These are phyloP conservation scores for Boletus reticulatus DNA, from an alignment of 768 basidiomycete genomes.

Conservation along the genomic window DNA sequence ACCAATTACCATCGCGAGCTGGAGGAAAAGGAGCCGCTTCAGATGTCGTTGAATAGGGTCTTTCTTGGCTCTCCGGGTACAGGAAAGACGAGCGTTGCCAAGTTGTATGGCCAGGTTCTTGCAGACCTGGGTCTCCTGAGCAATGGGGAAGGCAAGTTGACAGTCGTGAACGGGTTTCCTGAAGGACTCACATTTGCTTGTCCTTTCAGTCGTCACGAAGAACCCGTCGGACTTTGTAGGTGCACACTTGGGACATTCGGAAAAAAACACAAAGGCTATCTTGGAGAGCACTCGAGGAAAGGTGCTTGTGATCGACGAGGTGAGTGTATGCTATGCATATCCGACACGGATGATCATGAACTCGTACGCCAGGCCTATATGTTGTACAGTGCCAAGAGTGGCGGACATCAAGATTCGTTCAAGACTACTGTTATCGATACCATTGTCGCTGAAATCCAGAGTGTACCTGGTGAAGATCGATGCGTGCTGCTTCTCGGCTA, in stretches of 20 bases:
- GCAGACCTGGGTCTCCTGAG: conserved; percentile 62
- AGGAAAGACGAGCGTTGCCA: conserved; percentile 70
- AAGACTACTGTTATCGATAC: conserved; percentile 74
- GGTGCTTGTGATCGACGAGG: conserved; percentile 72
- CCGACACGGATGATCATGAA: not conserved
- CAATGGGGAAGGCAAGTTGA: conserved; percentile 59
- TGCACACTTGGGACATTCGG: conserved; percentile 53
- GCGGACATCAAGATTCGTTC: conserved; percentile 42
- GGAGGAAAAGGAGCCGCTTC: conserved; percentile 48
- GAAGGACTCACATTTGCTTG: not conserved
- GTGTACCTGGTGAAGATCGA: conserved; percentile 64
- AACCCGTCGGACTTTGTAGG: conserved; percentile 74
- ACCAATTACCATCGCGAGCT: conserved; percentile 63
- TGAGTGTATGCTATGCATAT: conserved; percentile 21
- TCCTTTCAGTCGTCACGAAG: conserved; percentile 53
- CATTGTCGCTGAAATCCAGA: conserved; percentile 72
- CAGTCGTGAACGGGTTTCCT: not conserved
- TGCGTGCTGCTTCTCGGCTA: conserved; percentile 68
- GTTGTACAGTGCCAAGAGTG: conserved; percentile 47
- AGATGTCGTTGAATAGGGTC: conserved; percentile 58
- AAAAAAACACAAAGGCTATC: conserved; percentile 63
- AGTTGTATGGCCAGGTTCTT: conserved; percentile 62
- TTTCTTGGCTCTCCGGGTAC: conserved; percentile 71
- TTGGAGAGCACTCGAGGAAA: conserved; percentile 59
- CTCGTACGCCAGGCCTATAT: conserved; percentile 31